phyloP scores from a whole-genome alignment of 2,329 filamentous ascomycete genomes.

The Fonsecaea erecta region DNA sequence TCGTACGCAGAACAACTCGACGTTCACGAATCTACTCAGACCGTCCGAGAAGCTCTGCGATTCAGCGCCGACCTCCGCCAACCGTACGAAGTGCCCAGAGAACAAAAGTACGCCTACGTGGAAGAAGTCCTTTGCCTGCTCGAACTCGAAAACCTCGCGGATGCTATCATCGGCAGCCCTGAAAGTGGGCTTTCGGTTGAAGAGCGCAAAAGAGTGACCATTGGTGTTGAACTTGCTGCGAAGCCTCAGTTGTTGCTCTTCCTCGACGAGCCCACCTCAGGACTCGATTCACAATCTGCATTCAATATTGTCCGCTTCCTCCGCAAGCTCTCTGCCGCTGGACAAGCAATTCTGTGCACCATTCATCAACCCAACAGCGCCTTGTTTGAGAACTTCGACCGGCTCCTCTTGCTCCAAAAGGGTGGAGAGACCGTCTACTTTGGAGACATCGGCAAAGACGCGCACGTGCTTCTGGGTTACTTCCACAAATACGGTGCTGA shows the following conservation, averaged over 20 bases:
- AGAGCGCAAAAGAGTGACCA: conserved; percentile 57
- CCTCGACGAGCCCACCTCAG: conserved; percentile 67
- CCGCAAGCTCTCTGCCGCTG: conserved; percentile 68
- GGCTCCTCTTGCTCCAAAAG: conserved; percentile 75
- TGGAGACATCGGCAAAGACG: conserved; percentile 79
- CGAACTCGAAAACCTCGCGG: conserved; percentile 68
- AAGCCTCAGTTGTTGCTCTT: conserved; percentile 66
- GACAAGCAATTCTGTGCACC: conserved; percentile 86
- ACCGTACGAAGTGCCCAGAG: conserved; percentile 60
- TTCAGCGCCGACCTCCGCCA: conserved; percentile 69
- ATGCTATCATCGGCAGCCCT: conserved; percentile 67
- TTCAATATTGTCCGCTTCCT: conserved; percentile 68
- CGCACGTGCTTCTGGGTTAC: conserved; percentile 68
- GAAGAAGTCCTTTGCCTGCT: conserved; percentile 68
- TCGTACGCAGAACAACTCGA: conserved; percentile 70
- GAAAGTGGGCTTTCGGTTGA: conserved; percentile 64
- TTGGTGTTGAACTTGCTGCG: conserved; percentile 65
- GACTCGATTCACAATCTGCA: conserved; percentile 71
- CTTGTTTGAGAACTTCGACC: conserved; percentile 86
- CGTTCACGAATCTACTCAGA: conserved; percentile 65
- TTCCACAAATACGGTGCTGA: conserved; percentile 60
- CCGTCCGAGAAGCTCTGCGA: conserved; percentile 68
- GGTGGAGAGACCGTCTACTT: conserved; percentile 86
- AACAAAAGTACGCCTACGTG: conserved; percentile 68
- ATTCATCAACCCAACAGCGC: conserved; percentile 89